Conservation (phyloP, 441 rosid genomes). For the Pelargonium cotyledonis region DNA sequence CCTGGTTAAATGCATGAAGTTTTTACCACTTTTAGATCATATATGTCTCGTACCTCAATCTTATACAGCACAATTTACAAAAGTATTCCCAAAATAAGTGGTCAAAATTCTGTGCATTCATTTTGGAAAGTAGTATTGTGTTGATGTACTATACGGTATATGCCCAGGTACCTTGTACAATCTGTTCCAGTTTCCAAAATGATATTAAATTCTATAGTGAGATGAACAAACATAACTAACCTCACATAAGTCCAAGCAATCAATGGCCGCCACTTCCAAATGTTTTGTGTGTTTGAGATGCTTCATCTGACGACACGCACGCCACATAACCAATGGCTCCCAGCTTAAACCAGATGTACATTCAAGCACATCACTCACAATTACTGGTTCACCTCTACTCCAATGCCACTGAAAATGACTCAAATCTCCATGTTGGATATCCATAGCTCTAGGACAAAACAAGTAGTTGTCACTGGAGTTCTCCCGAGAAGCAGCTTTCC, state of each 20-base stretch:
- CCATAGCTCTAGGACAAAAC: conserved; percentile 50
- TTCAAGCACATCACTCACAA: conserved; percentile 70
- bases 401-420: conserved; percentile 79
- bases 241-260: conserved; percentile 75
- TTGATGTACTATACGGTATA: too few relatives aligned
- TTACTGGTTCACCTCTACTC: conserved; percentile 75
- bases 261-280: conserved; percentile 49
- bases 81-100: too few relatives aligned
- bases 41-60: too few relatives aligned
- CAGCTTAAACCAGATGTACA: conserved; percentile 73
- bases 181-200: neutral
- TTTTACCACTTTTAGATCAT: too few relatives aligned
- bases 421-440: conserved; percentile 38
- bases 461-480: conserved; percentile 57
- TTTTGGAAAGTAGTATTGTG: too few relatives aligned
- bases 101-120: too few relatives aligned
- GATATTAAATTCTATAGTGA: conserved; percentile 1
- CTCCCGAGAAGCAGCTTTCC: conserved; percentile 65
- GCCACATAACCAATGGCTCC: conserved; percentile 94
- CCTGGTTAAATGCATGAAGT: too few relatives aligned
- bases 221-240: conserved; percentile 37
- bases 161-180: neutral
- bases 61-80: too few relatives aligned
- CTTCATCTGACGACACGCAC: conserved; percentile 61
- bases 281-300: conserved; percentile 30